Evolutionary conservation across 148 eudicot species (phyloP).

Genomic region (Diospyros kaki): DNA sequence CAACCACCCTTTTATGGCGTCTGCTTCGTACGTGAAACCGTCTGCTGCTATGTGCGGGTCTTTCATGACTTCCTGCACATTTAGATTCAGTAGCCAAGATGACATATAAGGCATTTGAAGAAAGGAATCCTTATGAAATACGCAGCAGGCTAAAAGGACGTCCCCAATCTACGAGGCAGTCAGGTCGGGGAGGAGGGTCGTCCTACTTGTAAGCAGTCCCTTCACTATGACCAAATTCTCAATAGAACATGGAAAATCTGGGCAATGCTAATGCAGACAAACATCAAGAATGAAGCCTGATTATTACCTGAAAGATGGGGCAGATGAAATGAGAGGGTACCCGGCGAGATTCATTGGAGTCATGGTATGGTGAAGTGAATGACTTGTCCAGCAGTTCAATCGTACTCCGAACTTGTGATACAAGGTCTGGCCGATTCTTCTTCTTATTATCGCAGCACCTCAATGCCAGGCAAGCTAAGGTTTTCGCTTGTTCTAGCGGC

Average conservation of each 20-base stretch:
- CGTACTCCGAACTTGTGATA: slow-evolving; percentile 49
- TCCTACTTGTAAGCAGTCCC: no score
- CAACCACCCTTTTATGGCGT: slow-evolving; percentile 81
- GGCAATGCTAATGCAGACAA: not conserved
- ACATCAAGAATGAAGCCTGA: not conserved
- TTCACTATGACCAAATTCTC: no score
- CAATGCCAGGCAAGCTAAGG: slow-evolving; percentile 58
- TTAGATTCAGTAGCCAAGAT: no score
- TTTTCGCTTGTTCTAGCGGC: slow-evolving; percentile 54
- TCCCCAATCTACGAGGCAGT: no score
- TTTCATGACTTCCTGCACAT: slow-evolving; percentile 62
- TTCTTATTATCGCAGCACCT: slow-evolving; percentile 55
- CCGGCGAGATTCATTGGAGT: slow-evolving; percentile 33
- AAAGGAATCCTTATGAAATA: not conserved
- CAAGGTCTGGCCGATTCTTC: slow-evolving; percentile 53
- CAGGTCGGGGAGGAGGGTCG: no score
- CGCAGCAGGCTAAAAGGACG: not conserved
- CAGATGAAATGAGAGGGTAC: slow-evolving; percentile 79
- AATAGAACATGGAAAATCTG: no score
- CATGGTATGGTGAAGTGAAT: slow-evolving; percentile 27
- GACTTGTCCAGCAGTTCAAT: slow-evolving; percentile 44
- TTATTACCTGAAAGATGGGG: slow-evolving; percentile 74
- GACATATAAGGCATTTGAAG: not conserved
- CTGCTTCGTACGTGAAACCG: slow-evolving; percentile 86
- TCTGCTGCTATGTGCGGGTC: slow-evolving; percentile 90